Evolutionary conservation across 306 rosid genomes (phyloP).

Genomic region (Prunus campanulata): DNA sequence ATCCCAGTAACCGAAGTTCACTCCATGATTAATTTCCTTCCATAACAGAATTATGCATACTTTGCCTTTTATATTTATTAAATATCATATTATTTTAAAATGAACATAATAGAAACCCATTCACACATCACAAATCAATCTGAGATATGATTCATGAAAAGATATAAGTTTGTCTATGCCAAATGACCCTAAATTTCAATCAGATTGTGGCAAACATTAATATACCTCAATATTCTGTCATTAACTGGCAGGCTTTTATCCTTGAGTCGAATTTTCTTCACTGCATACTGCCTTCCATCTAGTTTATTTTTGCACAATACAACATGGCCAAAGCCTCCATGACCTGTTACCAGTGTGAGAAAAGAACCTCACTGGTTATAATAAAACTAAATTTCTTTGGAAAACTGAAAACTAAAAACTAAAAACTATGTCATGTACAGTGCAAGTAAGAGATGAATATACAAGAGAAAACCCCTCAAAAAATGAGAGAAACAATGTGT

Average conservation of each 20-base stretch:
- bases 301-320: slow-evolving; percentile 91
- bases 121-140: slow-evolving; percentile 12
- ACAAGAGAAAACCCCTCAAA: background rate
- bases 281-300: slow-evolving; percentile 94
- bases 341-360: slow-evolving; percentile 48
- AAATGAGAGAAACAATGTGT: background rate
- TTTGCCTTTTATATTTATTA: background rate
- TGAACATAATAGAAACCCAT: background rate
- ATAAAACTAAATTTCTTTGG: background rate
- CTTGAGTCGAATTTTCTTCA: slow-evolving; percentile 86
- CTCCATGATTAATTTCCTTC: background rate
- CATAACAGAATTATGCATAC: background rate
- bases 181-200: slow-evolving; percentile 8
- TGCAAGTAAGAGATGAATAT: background rate
- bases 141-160: background rate
- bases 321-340: slow-evolving; percentile 97
- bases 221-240: slow-evolving; percentile 87
- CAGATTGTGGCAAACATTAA: slow-evolving; percentile 17
- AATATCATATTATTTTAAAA: background rate
- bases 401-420: background rate
- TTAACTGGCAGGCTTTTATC: slow-evolving; percentile 77
- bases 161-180: background rate
- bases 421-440: background rate
- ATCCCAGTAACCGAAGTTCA: background rate
- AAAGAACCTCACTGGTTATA: background rate